These are phyloP conservation scores for Stemphylium beticola DNA, from an alignment of 2,329 filamentous ascomycete species.

Conservation along the genomic window DNA sequence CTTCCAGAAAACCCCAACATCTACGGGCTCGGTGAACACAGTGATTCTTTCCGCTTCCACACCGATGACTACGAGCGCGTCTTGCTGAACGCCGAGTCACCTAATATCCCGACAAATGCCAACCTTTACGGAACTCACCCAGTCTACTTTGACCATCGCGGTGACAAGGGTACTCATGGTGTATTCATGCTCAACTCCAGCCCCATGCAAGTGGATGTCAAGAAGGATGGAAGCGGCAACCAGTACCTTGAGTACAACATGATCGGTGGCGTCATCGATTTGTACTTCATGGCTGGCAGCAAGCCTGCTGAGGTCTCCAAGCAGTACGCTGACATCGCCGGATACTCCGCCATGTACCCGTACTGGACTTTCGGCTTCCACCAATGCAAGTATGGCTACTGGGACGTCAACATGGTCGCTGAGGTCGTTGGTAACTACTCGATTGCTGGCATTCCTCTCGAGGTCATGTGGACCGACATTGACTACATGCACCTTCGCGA, in stretches of 20 bases:
- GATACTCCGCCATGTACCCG: constrained; percentile 57
- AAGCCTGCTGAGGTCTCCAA: constrained; percentile 55
- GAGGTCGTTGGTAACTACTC: constrained; percentile 73
- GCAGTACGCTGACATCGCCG: constrained; percentile 59
- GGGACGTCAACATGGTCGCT: constrained; percentile 68
- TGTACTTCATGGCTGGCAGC: constrained; percentile 60
- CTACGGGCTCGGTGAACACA: constrained; percentile 81
- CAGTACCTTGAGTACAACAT: constrained; percentile 83
- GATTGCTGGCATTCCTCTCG: constrained; percentile 68
- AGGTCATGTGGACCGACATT: constrained; percentile 78
- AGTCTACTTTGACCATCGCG: constrained; percentile 76
- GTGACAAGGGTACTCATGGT: constrained; percentile 48
- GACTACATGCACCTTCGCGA: constrained; percentile 69
- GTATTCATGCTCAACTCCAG: constrained; percentile 46
- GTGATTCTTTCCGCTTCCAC: constrained; percentile 71
- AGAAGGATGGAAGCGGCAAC: constrained; percentile 63
- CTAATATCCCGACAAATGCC: constrained; percentile 62
- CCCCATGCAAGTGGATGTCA: constrained; percentile 74
- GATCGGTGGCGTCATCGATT: constrained; percentile 76
- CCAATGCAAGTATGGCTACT: constrained; percentile 59
- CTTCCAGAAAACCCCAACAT: constrained; percentile 72
- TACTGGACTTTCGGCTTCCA: constrained; percentile 63
- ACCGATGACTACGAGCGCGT: constrained; percentile 73
- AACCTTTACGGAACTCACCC: constrained; percentile 79
- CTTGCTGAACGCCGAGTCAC: constrained; percentile 72